Evolutionary conservation across 805 yeast genomes (phyloP).

Genomic region (Kazachstania bromeliacearum): DNA sequence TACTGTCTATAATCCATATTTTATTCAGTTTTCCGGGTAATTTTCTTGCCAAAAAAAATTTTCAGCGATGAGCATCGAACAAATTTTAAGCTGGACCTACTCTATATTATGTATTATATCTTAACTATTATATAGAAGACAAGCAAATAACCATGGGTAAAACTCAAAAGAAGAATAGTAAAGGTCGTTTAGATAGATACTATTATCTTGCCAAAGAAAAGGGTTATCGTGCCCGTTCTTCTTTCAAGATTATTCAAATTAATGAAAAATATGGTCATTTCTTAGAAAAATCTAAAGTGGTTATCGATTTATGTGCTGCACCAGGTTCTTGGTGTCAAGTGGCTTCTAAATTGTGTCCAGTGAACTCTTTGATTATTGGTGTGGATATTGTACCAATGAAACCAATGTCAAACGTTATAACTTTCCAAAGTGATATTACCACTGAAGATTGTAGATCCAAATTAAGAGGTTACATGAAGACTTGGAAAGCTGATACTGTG

Average conservation of each 20-base stretch:
- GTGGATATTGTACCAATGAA: slow-evolving; percentile 98
- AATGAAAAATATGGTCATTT: slow-evolving; percentile 96
- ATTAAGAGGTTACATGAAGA: slow-evolving; percentile 90
- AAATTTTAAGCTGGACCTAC: too few species aligned
- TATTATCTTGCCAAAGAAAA: slow-evolving; percentile 94
- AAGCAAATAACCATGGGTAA: slow-evolving; percentile 53
- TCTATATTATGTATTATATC: too few species aligned
- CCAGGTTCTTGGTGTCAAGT: slow-evolving; percentile 99
- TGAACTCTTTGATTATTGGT: slow-evolving; percentile 89
- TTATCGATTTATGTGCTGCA: slow-evolving; percentile 96
- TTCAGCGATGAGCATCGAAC: slow-evolving; percentile 5
- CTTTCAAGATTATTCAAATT: slow-evolving; percentile 88
- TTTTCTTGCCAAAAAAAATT: slow-evolving; percentile 1
- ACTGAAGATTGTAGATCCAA: slow-evolving; percentile 96
- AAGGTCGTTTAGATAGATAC: slow-evolving; percentile 98
- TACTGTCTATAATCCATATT: neutral
- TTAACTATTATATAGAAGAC: too few species aligned
- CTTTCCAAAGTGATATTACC: slow-evolving; percentile 94
- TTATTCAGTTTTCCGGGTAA: slow-evolving; percentile 2
- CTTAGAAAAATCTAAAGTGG: slow-evolving; percentile 87
- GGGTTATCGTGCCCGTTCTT: slow-evolving; percentile 98
- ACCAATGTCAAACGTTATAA: slow-evolving; percentile 87
- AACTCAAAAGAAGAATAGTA: slow-evolving; percentile 88
- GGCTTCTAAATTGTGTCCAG: slow-evolving; percentile 86
- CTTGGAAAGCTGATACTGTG: slow-evolving; percentile 98